Conservation (phyloP, 768 basidiomycete genomes). For the Porpolomopsis calyptriformis region DNA sequence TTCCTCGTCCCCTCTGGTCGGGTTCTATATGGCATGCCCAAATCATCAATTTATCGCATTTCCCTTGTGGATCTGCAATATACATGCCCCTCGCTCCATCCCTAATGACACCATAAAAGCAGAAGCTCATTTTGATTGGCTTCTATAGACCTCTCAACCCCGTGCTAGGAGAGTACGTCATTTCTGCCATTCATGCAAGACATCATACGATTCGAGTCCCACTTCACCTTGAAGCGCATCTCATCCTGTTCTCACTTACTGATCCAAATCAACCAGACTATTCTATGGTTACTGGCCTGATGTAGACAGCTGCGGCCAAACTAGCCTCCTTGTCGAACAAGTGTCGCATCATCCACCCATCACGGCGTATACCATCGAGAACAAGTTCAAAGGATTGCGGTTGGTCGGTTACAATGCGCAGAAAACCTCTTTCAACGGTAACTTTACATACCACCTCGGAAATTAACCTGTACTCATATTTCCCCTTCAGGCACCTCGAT, state of each 20-base stretch:
- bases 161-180: slow-evolving; percentile 78
- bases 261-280: slow-evolving; percentile 32
- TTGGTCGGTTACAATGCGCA: slow-evolving; percentile 87
- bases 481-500: slow-evolving; percentile 46
- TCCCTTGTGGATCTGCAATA: too few relatives aligned
- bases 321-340: slow-evolving; percentile 80
- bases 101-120: too few relatives aligned
- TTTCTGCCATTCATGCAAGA: background rate
- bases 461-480: background rate
- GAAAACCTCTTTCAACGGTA: slow-evolving; percentile 86
- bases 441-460: slow-evolving; percentile 10
- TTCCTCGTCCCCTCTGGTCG: too few relatives aligned
- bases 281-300: slow-evolving; percentile 90
- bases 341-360: slow-evolving; percentile 94
- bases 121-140: slow-evolving; percentile 9
- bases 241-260: background rate
- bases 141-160: slow-evolving; percentile 79
- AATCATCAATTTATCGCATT: background rate
- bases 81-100: too few relatives aligned
- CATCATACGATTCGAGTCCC: background rate
- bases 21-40: background rate
- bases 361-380: slow-evolving; percentile 81
- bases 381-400: slow-evolving; percentile 60
- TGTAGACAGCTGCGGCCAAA: slow-evolving; percentile 59
- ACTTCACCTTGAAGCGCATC: background rate